phyloP scores from a whole-genome alignment of 305 asterid genomes.

The Solanum hybrid region DNA sequence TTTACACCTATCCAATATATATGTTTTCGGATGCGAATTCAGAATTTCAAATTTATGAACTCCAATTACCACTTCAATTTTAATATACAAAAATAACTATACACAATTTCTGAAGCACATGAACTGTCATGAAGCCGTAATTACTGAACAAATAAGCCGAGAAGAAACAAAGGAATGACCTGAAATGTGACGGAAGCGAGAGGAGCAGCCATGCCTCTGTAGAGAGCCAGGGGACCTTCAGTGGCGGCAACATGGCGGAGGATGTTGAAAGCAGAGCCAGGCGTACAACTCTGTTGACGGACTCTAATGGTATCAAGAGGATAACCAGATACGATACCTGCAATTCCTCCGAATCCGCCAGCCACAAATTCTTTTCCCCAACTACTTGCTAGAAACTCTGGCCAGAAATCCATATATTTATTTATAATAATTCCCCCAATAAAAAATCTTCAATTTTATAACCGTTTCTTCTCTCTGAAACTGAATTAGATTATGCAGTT shows the following conservation, averaged over 20 bases:
- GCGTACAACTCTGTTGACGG: conserved; percentile 52
- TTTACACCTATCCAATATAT: background rate
- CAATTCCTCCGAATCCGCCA: conserved; percentile 72
- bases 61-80: background rate
- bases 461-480: background rate
- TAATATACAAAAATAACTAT: too few species aligned
- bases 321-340: conserved; percentile 65
- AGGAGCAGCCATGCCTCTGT: conserved; percentile 82
- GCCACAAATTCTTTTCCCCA: conserved; percentile 83
- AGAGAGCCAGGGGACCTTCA: conserved; percentile 61
- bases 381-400: conserved; percentile 48
- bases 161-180: conserved; percentile 18
- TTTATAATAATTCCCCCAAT: background rate
- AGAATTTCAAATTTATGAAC: background rate
- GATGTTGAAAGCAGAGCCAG: conserved; percentile 44
- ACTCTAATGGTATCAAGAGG: conserved; percentile 77
- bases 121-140: background rate
- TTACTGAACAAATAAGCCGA: background rate
- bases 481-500: background rate
- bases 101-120: background rate
- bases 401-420: conserved; percentile 66
- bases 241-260: conserved; percentile 39
- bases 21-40: background rate
- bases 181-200: conserved; percentile 71
- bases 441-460: background rate